Conservation (phyloP, 768 basidiomycete species). For the Pleurotus sapidus region DNA sequence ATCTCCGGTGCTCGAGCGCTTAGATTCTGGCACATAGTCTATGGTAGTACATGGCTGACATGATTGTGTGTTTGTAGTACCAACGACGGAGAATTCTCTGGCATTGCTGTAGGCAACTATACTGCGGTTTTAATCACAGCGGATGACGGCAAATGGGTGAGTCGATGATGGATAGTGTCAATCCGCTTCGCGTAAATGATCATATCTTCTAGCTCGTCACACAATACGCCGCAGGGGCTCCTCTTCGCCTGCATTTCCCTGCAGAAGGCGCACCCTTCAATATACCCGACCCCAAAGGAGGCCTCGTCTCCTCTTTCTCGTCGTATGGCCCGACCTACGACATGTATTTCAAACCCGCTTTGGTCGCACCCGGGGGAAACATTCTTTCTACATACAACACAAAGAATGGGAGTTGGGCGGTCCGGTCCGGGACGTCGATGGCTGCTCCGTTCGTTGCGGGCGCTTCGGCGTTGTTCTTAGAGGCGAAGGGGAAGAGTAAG, state of each 20-base stretch:
- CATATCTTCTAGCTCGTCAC: conserved; percentile 29
- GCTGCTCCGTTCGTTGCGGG: conserved; percentile 40
- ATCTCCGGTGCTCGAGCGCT: too few relatives aligned
- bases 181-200: neutral
- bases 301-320: conserved; percentile 48
- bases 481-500: conserved; percentile 28
- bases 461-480: conserved; percentile 35
- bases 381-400: conserved; percentile 44
- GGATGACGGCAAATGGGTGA: conserved; percentile 52
- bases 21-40: too few relatives aligned
- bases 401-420: conserved; percentile 29
- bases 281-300: conserved; percentile 48
- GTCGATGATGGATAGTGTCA: conserved; percentile 13
- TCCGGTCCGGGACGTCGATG: conserved; percentile 40
- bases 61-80: conserved; percentile 30
- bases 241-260: conserved; percentile 30
- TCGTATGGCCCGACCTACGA: conserved; percentile 43
- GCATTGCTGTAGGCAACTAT: conserved; percentile 43
- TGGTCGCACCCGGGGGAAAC: conserved; percentile 48
- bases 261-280: conserved; percentile 23
- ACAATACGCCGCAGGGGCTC: conserved; percentile 22
- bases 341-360: conserved; percentile 36
- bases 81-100: conserved; percentile 39
- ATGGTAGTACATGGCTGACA: too few relatives aligned
- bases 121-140: conserved; percentile 47